These are phyloP conservation scores for Pelargonium fulgidum DNA, from an alignment of 441 rosid genomes.

Conservation along the genomic window DNA sequence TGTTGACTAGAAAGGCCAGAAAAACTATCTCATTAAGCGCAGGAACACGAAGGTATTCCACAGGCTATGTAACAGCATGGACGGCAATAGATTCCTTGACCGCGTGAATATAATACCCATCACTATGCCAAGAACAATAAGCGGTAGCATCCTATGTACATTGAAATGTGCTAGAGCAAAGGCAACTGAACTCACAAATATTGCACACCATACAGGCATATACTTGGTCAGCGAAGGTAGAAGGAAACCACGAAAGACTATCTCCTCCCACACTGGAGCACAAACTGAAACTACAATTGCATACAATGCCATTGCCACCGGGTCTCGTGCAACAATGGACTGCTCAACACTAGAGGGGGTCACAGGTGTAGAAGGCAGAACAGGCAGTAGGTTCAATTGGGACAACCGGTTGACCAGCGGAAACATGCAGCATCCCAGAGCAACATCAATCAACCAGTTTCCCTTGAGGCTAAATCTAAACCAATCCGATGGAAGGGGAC, in stretches of 20 bases:
- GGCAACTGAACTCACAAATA: background rate
- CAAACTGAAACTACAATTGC: background rate
- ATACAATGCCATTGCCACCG: constrained; percentile 3
- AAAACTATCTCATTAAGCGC: background rate
- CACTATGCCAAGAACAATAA: background rate
- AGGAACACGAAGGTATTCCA: constrained; percentile 6
- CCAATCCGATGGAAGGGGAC: too few species aligned
- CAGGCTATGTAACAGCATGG: constrained; percentile 5
- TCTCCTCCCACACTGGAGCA: constrained; percentile 5
- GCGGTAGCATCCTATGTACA: constrained; percentile 5
- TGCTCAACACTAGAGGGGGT: background rate
- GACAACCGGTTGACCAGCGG: too few species aligned
- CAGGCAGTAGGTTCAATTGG: background rate
- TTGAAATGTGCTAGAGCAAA: constrained; percentile 3
- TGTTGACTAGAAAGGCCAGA: background rate
- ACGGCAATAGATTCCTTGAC: background rate
- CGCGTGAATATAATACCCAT: background rate
- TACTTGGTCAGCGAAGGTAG: constrained; percentile 2
- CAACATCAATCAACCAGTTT: background rate
- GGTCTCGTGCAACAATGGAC: constrained; percentile 1
- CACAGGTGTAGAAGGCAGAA: background rate
- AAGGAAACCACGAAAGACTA: background rate
- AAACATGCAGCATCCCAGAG: too few species aligned
- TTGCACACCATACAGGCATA: constrained; percentile 1
- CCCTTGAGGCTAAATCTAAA: background rate